Conservation (phyloP, 495 filamentous ascomycete species). For the Astrothelium subdiscretum region DNA sequence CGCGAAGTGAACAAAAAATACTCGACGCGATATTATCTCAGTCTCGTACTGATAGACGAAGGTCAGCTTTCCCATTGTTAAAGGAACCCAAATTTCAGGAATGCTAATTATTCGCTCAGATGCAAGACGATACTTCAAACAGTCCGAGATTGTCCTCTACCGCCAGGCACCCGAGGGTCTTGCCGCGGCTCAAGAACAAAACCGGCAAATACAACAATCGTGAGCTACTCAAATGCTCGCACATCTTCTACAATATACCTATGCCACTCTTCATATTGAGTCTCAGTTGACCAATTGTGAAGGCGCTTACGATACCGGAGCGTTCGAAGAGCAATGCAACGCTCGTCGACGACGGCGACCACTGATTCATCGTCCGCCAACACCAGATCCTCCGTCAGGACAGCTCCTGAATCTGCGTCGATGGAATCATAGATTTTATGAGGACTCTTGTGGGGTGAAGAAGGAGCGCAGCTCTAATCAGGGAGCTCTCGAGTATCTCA, state of each 20-base stretch:
- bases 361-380: not conserved
- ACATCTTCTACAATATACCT: not conserved
- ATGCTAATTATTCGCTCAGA: conserved; percentile 40
- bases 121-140: conserved; percentile 96
- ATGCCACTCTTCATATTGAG: not conserved
- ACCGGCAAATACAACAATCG: conserved; percentile 1
- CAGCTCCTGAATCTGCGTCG: not conserved
- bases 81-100: not conserved
- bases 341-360: not conserved
- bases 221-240: not conserved
- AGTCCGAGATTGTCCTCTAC: conserved; percentile 96
- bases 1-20: conserved; percentile 99
- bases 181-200: not conserved
- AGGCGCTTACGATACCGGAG: not conserved
- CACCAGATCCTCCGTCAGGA: not conserved
- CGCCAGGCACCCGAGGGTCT: conserved; percentile 69
- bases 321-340: not conserved
- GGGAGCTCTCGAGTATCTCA: not conserved
- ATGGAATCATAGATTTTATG: not conserved
- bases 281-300: not conserved
- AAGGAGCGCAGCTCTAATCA: not conserved
- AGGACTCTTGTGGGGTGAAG: not conserved
- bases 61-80: conserved; percentile 49
- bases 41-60: conserved; percentile 93
- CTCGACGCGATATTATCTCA: conserved; percentile 95